Evolutionary conservation across 2,329 filamentous ascomycete genomes (phyloP), one percentile per base, ranked within the genome.

Genomic region (Blastomyces gilchristii): DNA sequence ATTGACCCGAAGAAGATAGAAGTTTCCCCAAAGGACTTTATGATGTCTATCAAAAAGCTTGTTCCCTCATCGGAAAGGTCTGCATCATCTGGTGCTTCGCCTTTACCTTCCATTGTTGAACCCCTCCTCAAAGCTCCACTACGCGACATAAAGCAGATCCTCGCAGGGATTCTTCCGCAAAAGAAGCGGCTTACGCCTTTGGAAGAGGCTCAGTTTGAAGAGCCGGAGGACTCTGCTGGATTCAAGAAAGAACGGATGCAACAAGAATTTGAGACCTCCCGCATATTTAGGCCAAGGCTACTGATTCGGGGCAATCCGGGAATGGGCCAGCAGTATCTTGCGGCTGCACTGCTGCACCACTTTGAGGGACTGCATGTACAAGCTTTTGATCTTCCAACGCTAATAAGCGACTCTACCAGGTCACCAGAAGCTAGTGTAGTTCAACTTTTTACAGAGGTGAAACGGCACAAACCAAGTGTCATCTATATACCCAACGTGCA

Each of bases 1-100:
- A 94, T 99, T 63, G 87, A 97, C 69, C 87, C 92, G 0, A 83
- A 84, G 65, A 90, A 87, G 69, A 96, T 99, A 71, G 86, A 86
- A 63, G 86, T 99, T 47, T 87, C 90, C 53, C 91, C 94, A 4
- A 94, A 94, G 63, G 94, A 99, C 75, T 99, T 99, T 70, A 96
- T 96, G 89, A 83, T 97, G 16, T 96, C 93, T 0, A 87, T 97
- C 72, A 96, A 96, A 79, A 96, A 96, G 76, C 91, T 99, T 77
- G 85, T 97, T 12, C 94, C 94, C 7, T 97, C 94, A 0, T 97
- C 94, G 0, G 91, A 97, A 74, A 83, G 94, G 66, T 93, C 93
- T 57, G 87, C 91, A 0, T 88, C 91, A 3, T 93, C 92, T 14
- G 90, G 88, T 14, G 92, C 93, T 61, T 84, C 88, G 16, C 88